Evolutionary conservation across 306 rosid genomes (phyloP).

Genomic region (Cajanus cajan): DNA sequence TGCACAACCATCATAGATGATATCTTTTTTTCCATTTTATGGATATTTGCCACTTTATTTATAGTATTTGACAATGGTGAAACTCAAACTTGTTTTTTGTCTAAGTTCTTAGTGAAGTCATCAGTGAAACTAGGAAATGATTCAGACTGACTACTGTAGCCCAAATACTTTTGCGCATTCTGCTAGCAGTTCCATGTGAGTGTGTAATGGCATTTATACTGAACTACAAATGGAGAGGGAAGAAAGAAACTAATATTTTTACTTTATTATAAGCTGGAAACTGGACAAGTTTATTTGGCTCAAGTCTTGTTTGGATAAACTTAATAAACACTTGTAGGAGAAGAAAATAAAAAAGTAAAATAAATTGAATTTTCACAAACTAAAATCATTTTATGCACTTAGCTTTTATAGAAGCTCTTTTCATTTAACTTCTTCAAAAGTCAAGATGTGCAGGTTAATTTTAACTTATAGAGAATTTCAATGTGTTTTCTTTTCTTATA

Average conservation of each 20-base stretch:
- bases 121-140: constrained; percentile 13
- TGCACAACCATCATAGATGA: constrained; percentile 19
- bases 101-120: background rate
- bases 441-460: too few relatives aligned
- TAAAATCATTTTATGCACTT: too few relatives aligned
- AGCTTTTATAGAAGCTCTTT: too few relatives aligned
- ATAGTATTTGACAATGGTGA: background rate
- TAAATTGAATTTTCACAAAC: too few relatives aligned
- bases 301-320: too few relatives aligned
- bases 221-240: constrained; percentile 1
- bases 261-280: background rate
- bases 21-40: constrained; percentile 20
- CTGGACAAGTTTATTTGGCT: background rate
- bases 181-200: background rate
- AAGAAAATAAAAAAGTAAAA: too few relatives aligned
- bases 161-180: background rate
- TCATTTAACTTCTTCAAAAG: too few relatives aligned
- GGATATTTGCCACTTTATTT: background rate
- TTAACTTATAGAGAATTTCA: too few relatives aligned
- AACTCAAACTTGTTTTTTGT: constrained; percentile 14
- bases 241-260: background rate
- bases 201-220: background rate
- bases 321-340: too few relatives aligned
- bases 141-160: background rate
- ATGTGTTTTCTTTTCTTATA: too few relatives aligned